These are phyloP conservation scores for Coemansia sp. DNA, from an alignment of 192 early-diverging fungal genomes.

Conservation along the genomic window DNA sequence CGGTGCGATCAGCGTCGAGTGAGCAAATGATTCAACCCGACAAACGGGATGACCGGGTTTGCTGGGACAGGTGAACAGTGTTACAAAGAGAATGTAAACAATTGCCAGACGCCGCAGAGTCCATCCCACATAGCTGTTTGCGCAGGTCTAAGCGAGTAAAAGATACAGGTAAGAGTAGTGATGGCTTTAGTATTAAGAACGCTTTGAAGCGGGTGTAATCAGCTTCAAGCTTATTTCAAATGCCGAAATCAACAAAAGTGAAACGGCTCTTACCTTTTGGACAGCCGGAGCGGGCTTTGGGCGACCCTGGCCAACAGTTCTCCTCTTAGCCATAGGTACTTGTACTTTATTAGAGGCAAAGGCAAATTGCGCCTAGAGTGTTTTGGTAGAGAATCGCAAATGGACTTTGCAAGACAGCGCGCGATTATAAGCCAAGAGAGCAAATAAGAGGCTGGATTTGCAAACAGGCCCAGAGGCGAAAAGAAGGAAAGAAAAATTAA, in stretches of 20 bases:
- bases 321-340: slow-evolving; percentile 8
- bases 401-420: too few species aligned
- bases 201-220: neutral
- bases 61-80: slow-evolving; percentile 36
- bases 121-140: slow-evolving; percentile 15
- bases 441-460: neutral
- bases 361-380: too few species aligned
- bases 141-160: slow-evolving; percentile 6
- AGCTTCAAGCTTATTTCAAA: too few species aligned
- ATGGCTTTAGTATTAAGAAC: too few species aligned
- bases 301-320: slow-evolving; percentile 2
- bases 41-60: slow-evolving; percentile 29
- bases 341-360: too few species aligned
- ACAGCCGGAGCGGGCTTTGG: neutral
- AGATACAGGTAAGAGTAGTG: too few species aligned
- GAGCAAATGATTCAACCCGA: slow-evolving; percentile 12
- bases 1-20: slow-evolving; percentile 15
- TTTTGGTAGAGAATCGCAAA: too few species aligned
- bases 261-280: slow-evolving; percentile 3
- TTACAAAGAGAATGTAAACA: slow-evolving; percentile 24
- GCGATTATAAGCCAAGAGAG: too few species aligned
- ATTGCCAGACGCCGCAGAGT: slow-evolving; percentile 17
- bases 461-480: neutral
- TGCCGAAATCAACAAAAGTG: too few species aligned
- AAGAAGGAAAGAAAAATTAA: neutral